Evolutionary conservation across 345 rosid species (phyloP).

Genomic region (Nephelium lappaceum): DNA sequence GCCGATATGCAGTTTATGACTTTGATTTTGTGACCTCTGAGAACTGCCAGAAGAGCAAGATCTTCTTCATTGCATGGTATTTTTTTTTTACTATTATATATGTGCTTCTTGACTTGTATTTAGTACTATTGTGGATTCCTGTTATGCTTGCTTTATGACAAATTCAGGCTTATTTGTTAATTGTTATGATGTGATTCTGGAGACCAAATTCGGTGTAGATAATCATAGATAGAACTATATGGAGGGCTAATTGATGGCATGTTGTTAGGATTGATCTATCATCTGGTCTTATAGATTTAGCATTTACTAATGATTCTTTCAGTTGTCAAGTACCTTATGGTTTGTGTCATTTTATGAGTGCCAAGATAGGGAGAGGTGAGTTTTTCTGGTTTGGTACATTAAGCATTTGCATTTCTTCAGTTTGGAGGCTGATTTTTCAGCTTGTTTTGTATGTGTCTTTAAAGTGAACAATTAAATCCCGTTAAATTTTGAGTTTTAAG

Average conservation of each 20-base stretch:
- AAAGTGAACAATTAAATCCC: not conserved
- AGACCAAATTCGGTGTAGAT: not conserved
- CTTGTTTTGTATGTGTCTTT: not conserved
- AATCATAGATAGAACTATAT: not conserved
- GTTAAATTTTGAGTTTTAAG: not conserved
- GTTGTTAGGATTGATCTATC: not conserved
- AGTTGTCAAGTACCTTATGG: not conserved
- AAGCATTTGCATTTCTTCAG: not conserved
- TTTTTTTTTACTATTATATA: not conserved
- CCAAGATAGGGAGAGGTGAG: not conserved
- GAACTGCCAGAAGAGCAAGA: constrained; percentile 68
- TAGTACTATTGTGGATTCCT: not conserved
- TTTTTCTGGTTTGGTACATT: not conserved
- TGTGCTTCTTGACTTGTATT: not conserved
- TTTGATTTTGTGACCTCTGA: constrained; percentile 64
- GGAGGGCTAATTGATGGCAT: not conserved
- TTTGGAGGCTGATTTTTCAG: not conserved
- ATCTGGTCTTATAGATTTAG: not conserved
- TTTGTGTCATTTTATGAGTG: not conserved
- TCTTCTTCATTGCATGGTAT: constrained; percentile 71
- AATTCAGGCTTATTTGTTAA: not conserved
- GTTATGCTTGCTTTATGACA: not conserved
- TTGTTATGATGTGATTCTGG: not conserved
- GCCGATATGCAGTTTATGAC: constrained; percentile 69
- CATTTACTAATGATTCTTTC: not conserved